Base-by-base conservation (phyloP, 2,329 filamentous ascomycete genomes). In the Kalmusia sp. region DNA sequence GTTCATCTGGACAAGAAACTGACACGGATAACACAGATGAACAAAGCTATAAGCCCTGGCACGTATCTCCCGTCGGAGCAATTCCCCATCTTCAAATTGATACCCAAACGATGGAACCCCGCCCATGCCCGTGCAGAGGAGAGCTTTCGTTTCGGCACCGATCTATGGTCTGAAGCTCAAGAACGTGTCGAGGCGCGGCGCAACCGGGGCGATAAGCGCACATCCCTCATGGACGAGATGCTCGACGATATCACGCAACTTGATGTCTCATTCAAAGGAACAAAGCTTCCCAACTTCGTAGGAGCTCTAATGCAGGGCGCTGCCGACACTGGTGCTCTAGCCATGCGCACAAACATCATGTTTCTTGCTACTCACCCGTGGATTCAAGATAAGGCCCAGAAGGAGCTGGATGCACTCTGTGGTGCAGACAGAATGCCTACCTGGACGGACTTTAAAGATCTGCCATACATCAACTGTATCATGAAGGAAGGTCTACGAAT, bases 381-480 rank as follows among this genome's bases (percentile, higher is more conserved):
- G 52, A 57, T 67, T 3, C 59, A 68, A 41, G 46, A 60, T 0
- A 63, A 63, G 33, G 65, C 67, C 2, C 56, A 61, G 28, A 50
- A 51, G 6, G 63, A 66, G 43, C n/a, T 65, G 6, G 61, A 65
- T 53, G 35, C 34, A n/a, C 4, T 63, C 6, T 64, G 64, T 48
- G 60, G 59, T 3, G 27, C 40, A 19, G 40, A 52, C 1, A 63
- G 65, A 35, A 33, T 62, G 37, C 67, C 67, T 15, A 53, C 27
- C 1, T 69, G 52, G 37, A 24, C 50, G 1, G 67, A 69, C 41
- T 69, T 69, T 40, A 52, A 61, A 14, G 39, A 60, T 21, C 22
- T 67, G 27, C 67, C 65, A 19, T 69, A 67, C 33, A 64, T 68
- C 41, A 69, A 69, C 38, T 68, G 64, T 27, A 65, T 69, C 30